Evolutionary conservation across 441 rosid species (phyloP), one percentile per base, ranked within the genome.

Genomic region (Populus trichocarpa): DNA sequence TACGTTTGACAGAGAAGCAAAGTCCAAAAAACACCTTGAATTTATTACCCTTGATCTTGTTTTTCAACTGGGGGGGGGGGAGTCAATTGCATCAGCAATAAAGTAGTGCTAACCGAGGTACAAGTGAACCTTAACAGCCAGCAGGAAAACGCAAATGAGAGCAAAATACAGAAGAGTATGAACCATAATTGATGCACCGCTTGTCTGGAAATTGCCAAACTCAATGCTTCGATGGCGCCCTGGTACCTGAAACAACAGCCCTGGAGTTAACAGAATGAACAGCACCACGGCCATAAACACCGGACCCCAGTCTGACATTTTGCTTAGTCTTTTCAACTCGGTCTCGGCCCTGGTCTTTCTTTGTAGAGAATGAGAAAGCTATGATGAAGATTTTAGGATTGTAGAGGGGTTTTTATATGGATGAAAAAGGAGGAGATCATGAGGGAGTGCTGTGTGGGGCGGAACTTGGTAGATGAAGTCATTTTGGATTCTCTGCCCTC

Each of bases 191-290:
- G 98, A 90, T 33, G 87, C 88, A 38, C 94, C 98, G 80, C 98
- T 94, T 6, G 98, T 92, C 83, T 95, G 97, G 80, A 95, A 93
- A 79, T 91, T 93, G 25, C 97, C 92, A 81, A 96, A 93, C 86
- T 94, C 98, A 4, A 97, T 79, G 74, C 71, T 76, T 11, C 87
- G 81, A 71, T 77, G 78, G 2, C 71, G 85, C 0, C 98, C 97
- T 2, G 99, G 99, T 10, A 93, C 28, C 86, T 95, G 99, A 80
- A 95, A 81, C 81, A 97, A 86, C 69, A 97, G 80, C 12, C 99
- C 97, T 1, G 99, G 98, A 26, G 93, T 89, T 30, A 95, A 79
- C 77, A 97, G 84, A 35, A 92, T 79, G 65, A 92, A 89, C 70
- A 90, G 88, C 75, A 92, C 82, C 86, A 90, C 87, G 23, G 92